Evolutionary conservation across 306 rosid genomes (phyloP).

Genomic region (Chamaecrista fasciculata): DNA sequence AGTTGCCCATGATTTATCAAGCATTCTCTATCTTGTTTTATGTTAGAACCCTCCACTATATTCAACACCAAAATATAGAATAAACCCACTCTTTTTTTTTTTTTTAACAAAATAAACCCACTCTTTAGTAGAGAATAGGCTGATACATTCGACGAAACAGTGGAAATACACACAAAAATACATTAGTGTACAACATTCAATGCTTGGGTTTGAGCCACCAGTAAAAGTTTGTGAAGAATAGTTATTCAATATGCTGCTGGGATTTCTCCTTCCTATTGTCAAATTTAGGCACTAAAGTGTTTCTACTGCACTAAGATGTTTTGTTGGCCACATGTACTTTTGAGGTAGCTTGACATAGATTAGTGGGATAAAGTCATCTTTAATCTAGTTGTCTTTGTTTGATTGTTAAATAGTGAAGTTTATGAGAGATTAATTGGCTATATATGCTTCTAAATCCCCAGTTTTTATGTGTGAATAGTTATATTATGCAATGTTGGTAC

Average conservation of each 20-base stretch:
- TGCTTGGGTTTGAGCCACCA: not conserved
- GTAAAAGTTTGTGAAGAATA: not conserved
- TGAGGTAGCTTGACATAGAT: not conserved
- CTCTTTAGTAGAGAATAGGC: too few relatives aligned
- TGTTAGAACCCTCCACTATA: too few relatives aligned
- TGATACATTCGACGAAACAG: too few relatives aligned
- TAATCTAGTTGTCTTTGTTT: not conserved
- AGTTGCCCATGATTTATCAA: not conserved
- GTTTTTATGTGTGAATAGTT: not conserved
- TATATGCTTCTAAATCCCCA: not conserved
- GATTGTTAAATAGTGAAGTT: not conserved
- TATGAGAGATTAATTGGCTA: not conserved
- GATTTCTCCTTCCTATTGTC: not conserved
- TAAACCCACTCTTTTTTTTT: too few relatives aligned
- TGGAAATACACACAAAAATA: too few relatives aligned
- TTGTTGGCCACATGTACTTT: not conserved
- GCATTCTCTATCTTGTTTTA: not conserved
- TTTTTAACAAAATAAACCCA: too few relatives aligned
- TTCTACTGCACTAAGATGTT: not conserved
- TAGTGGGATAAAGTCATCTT: not conserved
- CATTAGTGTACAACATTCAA: not conserved
- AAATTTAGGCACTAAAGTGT: not conserved
- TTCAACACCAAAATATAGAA: too few relatives aligned
- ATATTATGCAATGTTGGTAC: not conserved
- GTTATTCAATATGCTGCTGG: not conserved